phyloP scores from a whole-genome alignment of 495 filamentous ascomycete species.

The Hyaloscypha hepaticicola region DNA sequence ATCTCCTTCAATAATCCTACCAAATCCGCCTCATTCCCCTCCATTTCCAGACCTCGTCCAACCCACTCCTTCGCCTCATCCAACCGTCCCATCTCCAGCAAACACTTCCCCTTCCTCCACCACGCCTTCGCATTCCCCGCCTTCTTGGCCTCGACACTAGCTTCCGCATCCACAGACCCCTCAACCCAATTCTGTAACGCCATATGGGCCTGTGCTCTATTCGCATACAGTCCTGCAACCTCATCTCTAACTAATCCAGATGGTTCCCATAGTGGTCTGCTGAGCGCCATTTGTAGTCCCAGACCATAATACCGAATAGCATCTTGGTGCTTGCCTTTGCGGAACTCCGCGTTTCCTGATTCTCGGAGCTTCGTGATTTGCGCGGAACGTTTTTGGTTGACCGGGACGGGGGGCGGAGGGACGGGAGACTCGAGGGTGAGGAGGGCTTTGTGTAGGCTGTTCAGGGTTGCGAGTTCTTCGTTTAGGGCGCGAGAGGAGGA shows the following conservation, averaged over 20 bases:
- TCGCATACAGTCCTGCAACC: conserved; percentile 71
- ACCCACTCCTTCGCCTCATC: conserved; percentile 80
- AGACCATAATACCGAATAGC: conserved; percentile 79
- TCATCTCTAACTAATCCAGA: conserved; percentile 79
- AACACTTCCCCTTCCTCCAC: conserved; percentile 79
- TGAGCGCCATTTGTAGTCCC: conserved; percentile 83
- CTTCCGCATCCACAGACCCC: conserved; percentile 78
- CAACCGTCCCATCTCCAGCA: conserved; percentile 86
- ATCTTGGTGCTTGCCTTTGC: conserved; percentile 69
- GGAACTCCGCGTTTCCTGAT: conserved; percentile 75
- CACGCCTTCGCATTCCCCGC: conserved; percentile 89
- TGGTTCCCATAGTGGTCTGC: conserved; percentile 85
- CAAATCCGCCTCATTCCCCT: conserved; percentile 74
- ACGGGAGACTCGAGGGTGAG: conserved; percentile 56
- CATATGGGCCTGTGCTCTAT: conserved; percentile 91
- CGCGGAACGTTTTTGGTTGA: conserved; percentile 81
- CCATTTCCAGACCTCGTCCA: conserved; percentile 73
- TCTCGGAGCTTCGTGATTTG: conserved; percentile 91
- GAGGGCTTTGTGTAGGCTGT: conserved; percentile 71
- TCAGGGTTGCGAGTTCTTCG: conserved; percentile 67
- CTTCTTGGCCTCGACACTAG: conserved; percentile 85
- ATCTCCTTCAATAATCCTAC: conserved; percentile 68
- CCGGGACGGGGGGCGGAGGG: conserved; percentile 76
- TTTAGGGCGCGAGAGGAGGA: conserved; percentile 48
- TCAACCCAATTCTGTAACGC: conserved; percentile 74